These are phyloP conservation scores for Oidiodendron maius DNA, from an alignment of 495 filamentous ascomycete species.

Conservation along the genomic window DNA sequence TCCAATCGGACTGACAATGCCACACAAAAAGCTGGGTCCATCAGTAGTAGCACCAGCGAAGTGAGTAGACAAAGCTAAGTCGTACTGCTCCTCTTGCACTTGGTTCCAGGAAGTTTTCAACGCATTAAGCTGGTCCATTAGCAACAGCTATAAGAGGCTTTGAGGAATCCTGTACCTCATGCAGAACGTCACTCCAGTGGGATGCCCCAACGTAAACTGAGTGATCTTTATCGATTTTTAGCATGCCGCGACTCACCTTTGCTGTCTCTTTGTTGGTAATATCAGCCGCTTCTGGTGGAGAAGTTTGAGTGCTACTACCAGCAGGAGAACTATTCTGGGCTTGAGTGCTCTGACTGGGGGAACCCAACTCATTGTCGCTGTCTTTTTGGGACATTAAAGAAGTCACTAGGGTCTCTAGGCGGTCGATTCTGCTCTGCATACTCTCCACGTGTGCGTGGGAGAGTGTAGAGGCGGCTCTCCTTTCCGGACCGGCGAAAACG, in stretches of 20 bases:
- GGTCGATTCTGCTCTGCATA: constrained; percentile 29
- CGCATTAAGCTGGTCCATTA: constrained; percentile 12
- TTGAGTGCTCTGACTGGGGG: too few relatives aligned
- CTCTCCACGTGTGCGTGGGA: constrained; percentile 10
- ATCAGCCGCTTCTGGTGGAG: too few relatives aligned
- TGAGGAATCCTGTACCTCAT: constrained; percentile 23
- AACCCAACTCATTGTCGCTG: too few relatives aligned
- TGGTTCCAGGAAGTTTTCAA: constrained; percentile 22
- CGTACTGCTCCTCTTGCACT: constrained; percentile 15
- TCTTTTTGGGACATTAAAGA: constrained; percentile 23
- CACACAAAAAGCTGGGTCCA: constrained; percentile 18
- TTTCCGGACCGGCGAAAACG: constrained; percentile 20
- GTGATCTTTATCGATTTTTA: neutral
- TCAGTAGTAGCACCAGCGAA: constrained; percentile 6
- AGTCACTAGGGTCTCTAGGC: constrained; percentile 30
- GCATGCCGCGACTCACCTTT: neutral
- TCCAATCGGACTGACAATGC: constrained; percentile 12
- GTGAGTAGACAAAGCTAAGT: neutral
- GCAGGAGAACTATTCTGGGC: too few relatives aligned
- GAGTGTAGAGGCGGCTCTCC: constrained; percentile 4
- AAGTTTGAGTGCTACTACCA: too few relatives aligned
- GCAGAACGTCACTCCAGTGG: constrained; percentile 30
- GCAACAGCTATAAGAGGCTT: constrained; percentile 10
- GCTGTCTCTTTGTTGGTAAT: neutral
- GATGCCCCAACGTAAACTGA: constrained; percentile 23